Percentiles rank a stretch among this genome's conserved stretches.
phyloP scores from a whole-genome alignment of 257 asterid species.

The Cynanchum wilfordii region DNA sequence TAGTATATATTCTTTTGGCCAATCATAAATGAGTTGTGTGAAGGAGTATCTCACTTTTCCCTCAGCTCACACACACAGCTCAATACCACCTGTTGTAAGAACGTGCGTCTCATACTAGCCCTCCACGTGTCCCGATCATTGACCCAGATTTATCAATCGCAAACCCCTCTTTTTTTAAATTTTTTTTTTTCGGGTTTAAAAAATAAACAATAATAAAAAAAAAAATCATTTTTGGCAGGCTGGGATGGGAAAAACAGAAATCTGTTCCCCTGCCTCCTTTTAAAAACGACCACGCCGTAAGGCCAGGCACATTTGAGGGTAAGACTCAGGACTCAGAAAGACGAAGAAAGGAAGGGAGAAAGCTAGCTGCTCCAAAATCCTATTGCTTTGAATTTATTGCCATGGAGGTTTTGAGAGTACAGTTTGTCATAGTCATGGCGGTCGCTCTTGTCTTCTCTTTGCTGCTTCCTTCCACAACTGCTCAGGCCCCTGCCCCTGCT shows the following conservation, averaged over 20 bases:
- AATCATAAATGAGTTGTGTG: not conserved
- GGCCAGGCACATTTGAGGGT: not conserved
- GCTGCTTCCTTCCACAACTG: slow-evolving; percentile 44
- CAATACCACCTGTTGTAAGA: slow-evolving; percentile 31
- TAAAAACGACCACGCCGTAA: not conserved
- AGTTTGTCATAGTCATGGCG: slow-evolving; percentile 29
- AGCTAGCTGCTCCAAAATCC: not conserved
- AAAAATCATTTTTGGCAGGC: not conserved
- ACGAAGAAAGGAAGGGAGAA: not conserved
- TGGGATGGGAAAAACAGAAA: slow-evolving; percentile 7
- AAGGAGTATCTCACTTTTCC: not conserved
- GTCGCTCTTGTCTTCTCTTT: slow-evolving; percentile 38
- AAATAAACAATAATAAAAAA: too few species aligned
- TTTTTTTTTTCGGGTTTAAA: too few species aligned
- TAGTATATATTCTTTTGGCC: not conserved
- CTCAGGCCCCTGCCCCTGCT: slow-evolving; percentile 46
- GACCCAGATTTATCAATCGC: slow-evolving; percentile 10
- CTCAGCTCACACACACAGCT: slow-evolving; percentile 45
- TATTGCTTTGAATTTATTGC: not conserved
- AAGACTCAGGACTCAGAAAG: slow-evolving; percentile 7
- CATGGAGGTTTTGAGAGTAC: slow-evolving; percentile 52
- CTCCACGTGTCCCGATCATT: slow-evolving; percentile 44
- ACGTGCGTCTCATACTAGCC: slow-evolving; percentile 27
- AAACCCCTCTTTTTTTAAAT: too few species aligned
- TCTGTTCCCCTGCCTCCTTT: slow-evolving; percentile 9